A percentile compares a stretch with the other conserved stretches of the same genome.
Evolutionary conservation across 768 basidiomycete species (phyloP).

Genomic region (Leccinellum luteum): DNA sequence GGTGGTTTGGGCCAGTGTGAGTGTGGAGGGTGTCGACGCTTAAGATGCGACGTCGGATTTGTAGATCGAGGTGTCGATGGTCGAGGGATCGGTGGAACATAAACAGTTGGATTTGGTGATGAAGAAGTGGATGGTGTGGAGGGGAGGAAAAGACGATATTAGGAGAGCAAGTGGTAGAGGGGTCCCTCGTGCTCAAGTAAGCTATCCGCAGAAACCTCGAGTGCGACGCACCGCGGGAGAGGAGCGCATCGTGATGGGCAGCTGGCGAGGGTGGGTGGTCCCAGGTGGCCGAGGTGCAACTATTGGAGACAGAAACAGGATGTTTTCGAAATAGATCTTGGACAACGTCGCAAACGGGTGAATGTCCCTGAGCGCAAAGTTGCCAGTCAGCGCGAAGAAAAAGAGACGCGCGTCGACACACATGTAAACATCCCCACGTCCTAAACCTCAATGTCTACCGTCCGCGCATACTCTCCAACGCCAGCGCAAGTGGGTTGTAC

Average conservation of each 20-base stretch:
- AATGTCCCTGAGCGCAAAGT: conserved; percentile 50
- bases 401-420: conserved; percentile 38
- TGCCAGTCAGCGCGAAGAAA: neutral
- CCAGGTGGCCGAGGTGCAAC: conserved; percentile 15
- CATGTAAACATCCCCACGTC: conserved; percentile 50
- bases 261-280: conserved; percentile 18
- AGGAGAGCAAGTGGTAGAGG: conserved; percentile 5
- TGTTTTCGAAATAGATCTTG: conserved; percentile 68
- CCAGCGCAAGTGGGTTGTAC: conserved; percentile 66
- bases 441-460: conserved; percentile 59
- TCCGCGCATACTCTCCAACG: conserved; percentile 79
- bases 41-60: conserved; percentile 7
- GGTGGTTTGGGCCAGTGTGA: conserved; percentile 26
- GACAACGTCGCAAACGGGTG: conserved; percentile 63
- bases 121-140: too few species aligned
- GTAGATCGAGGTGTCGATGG: conserved; percentile 8
- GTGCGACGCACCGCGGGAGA: conserved; percentile 26
- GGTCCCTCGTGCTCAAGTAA: conserved; percentile 11
- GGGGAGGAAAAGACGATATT: conserved; percentile 3
- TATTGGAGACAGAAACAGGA: conserved; percentile 52
- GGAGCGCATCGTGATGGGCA: conserved; percentile 17
- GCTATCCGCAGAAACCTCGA: conserved; percentile 29
- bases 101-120: neutral
- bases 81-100: conserved; percentile 3
- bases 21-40: conserved; percentile 11